Conservation (phyloP, 75 land plant genomes). For the Pinus taeda region DNA sequence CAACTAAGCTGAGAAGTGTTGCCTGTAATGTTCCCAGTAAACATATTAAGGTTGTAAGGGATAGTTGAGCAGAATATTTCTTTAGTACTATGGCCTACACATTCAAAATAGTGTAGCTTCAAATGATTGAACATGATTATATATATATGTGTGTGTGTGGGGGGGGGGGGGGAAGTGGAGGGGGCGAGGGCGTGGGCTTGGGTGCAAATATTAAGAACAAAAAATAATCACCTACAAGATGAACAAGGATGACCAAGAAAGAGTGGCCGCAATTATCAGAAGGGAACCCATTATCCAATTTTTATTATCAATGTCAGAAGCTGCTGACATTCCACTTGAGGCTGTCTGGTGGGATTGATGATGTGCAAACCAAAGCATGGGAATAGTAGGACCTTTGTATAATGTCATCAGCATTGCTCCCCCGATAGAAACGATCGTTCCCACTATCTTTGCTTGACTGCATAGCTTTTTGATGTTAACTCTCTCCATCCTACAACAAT, state of each 20-base stretch:
- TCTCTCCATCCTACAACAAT: conserved; percentile 37
- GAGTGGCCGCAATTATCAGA: conserved; percentile 38
- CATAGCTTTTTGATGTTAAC: conserved; percentile 35
- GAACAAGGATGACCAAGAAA: conserved; percentile 3
- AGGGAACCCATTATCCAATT: conserved; percentile 52
- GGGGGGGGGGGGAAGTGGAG: too few species aligned
- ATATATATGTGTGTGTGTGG: too few species aligned
- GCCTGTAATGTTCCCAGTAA: conserved; percentile 22
- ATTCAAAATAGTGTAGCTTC: neutral
- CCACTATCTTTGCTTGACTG: conserved; percentile 59
- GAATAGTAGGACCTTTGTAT: conserved; percentile 48
- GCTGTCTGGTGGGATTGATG: neutral
- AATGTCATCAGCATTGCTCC: conserved; percentile 67
- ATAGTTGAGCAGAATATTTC: conserved; percentile 43
- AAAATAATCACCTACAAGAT: too few species aligned
- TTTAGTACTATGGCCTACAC: conserved; percentile 34
- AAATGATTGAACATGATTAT: neutral
- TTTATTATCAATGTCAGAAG: conserved; percentile 9
- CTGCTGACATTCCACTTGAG: neutral
- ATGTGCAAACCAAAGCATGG: conserved; percentile 24
- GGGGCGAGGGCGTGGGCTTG: too few species aligned
- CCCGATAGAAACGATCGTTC: conserved; percentile 43
- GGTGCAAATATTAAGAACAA: too few species aligned
- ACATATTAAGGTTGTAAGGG: conserved; percentile 44
- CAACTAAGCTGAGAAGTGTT: conserved; percentile 12